Evolutionary conservation across 2,329 filamentous ascomycete genomes (phyloP), one percentile per base, ranked within the genome.

Genomic region (Knufia petricola): DNA sequence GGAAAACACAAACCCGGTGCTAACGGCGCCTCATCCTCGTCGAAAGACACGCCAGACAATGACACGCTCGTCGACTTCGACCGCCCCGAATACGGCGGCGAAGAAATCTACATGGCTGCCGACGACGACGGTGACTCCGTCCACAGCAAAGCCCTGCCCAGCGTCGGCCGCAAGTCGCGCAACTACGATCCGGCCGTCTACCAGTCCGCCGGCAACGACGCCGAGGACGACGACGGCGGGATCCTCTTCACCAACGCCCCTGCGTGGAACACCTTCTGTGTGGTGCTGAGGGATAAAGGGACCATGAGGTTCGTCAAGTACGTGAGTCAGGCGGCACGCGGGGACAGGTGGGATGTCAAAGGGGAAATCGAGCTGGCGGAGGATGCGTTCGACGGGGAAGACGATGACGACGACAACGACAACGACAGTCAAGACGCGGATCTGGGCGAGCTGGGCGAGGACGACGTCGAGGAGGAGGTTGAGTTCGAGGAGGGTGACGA

Each of bases 301-400:
- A 84, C 85, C 12, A 73, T 98, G 62, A 83, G 87, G 64, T 98
- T 98, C 63, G 88, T 96, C 61, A 98, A 96, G 72, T 98, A 96
- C 65, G 84, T 98, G 19, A 94, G 85, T 66, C 75, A 75, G 51
- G 78, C 76, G 44, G 92, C 92, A 6, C 79, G 79, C 61, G 92
- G 92, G 1, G 92, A 96, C 67, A 76, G 92, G 37, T 96, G 89
- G 87, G 92, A 98, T 68, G 74, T 96, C 43, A 83, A 80, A 40
- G 92, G 81, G 0, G 80, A 81, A 28, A 87, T 85, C 64, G 86
- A 58, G 47, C 38, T 58, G 15, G 49, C 40, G 7, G 49, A 52
- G 17, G 55, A 52, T 42, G 55, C 52, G 37, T 58, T 55, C 48
- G 52, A 60, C 53, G 49, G 48, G 28, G 46, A 52, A 32, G 55